phyloP scores from a whole-genome alignment of 331 rosid genomes.

The Malus hybrid region DNA sequence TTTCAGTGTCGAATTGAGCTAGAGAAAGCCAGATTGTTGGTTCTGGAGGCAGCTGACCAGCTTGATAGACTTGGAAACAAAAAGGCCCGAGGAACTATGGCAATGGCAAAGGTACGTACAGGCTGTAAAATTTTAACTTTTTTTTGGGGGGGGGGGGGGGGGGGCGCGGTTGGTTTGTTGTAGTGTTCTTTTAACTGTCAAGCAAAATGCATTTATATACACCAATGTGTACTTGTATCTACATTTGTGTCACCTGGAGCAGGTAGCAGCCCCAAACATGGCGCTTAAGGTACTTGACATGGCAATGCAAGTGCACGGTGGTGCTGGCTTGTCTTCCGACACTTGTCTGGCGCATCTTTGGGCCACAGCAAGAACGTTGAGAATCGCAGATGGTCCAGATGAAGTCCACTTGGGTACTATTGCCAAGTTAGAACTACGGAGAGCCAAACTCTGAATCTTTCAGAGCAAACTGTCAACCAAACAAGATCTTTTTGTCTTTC shows the following conservation, averaged over 20 bases:
- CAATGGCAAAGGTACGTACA: conserved; percentile 87
- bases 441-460: conserved; percentile 59
- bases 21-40: conserved; percentile 73
- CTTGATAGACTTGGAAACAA: conserved; percentile 88
- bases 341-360: conserved; percentile 88
- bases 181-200: not conserved
- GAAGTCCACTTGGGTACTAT: conserved; percentile 96
- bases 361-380: conserved; percentile 84
- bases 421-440: conserved; percentile 75
- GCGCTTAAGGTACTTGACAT: conserved; percentile 79
- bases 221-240: not conserved
- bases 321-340: conserved; percentile 83
- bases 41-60: conserved; percentile 90
- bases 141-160: not conserved
- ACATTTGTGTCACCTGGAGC: conserved; percentile 19
- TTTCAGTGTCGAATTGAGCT: conserved; percentile 87
- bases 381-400: conserved; percentile 96
- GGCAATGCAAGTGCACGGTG: conserved; percentile 99
- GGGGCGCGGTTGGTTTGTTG: not conserved
- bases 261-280: conserved; percentile 99
- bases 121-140: not conserved
- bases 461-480: not conserved
- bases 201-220: not conserved
- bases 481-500: no score
- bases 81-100: conserved; percentile 75